Conservation (phyloP, 2,329 filamentous ascomycete genomes). For the Nothopassalora personata region DNA sequence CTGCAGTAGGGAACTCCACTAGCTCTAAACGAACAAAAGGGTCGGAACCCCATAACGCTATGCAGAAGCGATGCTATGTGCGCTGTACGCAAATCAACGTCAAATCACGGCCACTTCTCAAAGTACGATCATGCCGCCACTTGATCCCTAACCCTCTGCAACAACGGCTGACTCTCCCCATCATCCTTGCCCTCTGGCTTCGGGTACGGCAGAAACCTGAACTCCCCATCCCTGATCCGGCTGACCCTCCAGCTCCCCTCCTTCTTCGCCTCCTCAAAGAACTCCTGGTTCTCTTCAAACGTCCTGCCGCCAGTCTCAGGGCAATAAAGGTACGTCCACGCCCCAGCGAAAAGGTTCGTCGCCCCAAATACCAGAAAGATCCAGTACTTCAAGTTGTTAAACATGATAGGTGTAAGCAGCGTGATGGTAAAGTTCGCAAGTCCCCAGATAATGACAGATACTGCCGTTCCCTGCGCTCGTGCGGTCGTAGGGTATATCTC, state of each 20-base stretch:
- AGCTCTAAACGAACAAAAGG: no score
- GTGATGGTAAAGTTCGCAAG: conserved; percentile 55
- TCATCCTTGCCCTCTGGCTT: conserved; percentile 37
- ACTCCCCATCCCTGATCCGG: conserved; percentile 51
- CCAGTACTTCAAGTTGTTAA: conserved; percentile 56
- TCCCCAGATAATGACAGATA: conserved; percentile 53
- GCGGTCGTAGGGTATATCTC: conserved; percentile 54
- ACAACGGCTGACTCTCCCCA: conserved; percentile 41
- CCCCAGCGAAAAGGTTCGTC: conserved; percentile 51
- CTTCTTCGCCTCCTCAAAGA: conserved; percentile 51
- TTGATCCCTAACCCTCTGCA: conserved; percentile 43
- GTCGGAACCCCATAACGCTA: no score
- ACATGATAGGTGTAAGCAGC: conserved; percentile 53
- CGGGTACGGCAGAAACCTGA: conserved; percentile 40
- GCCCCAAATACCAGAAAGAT: conserved; percentile 53
- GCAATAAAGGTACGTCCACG: conserved; percentile 49
- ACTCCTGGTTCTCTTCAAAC: conserved; percentile 57
- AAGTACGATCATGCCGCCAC: conserved; percentile 4
- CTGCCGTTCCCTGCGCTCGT: conserved; percentile 51
- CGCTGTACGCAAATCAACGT: neutral
- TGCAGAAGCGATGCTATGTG: no score
- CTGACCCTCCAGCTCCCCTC: conserved; percentile 50
- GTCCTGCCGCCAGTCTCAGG: conserved; percentile 54
- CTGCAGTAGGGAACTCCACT: no score
- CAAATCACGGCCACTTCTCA: neutral